Conservation (phyloP, 139 green algal species). For the Astrephomene gubernaculifera region DNA sequence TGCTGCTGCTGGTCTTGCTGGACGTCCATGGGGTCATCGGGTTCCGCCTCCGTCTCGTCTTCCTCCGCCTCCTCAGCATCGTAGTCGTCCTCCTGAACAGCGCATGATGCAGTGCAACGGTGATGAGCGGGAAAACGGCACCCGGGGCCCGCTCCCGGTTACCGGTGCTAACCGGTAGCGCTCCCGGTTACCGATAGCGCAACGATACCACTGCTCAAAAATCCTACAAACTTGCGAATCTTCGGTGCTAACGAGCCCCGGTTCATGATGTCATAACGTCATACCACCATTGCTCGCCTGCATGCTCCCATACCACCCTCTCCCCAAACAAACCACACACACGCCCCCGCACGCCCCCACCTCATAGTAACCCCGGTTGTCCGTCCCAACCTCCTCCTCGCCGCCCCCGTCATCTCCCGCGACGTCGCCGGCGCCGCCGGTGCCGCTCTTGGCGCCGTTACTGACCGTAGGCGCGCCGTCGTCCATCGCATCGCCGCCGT, state of each 20-base stretch:
- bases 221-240: too few species aligned
- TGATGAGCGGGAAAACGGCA: too few species aligned
- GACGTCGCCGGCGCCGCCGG: background rate
- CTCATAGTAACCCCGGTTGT: slow-evolving; percentile 44
- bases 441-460: slow-evolving; percentile 41
- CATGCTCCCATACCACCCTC: too few species aligned
- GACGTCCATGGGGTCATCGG: slow-evolving; percentile 20
- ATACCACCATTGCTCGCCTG: too few species aligned
- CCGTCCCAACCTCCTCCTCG: slow-evolving; percentile 37
- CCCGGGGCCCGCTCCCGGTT: too few species aligned
- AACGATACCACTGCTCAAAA: too few species aligned
- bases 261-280: too few species aligned
- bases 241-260: too few species aligned
- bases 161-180: too few species aligned
- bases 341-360: too few species aligned
- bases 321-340: too few species aligned
- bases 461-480: slow-evolving; percentile 3
- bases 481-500: background rate
- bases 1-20: background rate
- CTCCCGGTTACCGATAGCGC: too few species aligned
- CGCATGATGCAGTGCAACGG: background rate
- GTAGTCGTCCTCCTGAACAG: slow-evolving; percentile 38
- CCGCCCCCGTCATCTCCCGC: background rate
- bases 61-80: slow-evolving; percentile 27
- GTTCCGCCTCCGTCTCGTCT: slow-evolving; percentile 34